Base-by-base conservation (phyloP, 441 rosid species). In the Omphalea diandra region DNA sequence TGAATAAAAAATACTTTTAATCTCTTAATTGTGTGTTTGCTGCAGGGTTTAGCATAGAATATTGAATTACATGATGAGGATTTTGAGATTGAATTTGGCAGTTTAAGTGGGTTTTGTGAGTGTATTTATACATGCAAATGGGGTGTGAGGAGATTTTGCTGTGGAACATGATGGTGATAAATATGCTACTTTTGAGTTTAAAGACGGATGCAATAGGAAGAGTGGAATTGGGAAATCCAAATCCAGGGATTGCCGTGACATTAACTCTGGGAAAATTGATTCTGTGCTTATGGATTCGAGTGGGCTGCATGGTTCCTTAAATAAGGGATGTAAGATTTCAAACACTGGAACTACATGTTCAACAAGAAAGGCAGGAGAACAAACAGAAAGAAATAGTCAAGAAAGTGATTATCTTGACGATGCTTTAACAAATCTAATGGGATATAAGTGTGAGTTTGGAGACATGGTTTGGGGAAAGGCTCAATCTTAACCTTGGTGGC, bases 331-430 rank as follows among this genome's bases (percentile, higher is more conserved):
- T 41, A 68, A 53, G 31, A 64, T 36, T 60, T 46, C 0, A 7
- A 27, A 17, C 3, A 60, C 59, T 35, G 29, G 29, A 17, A 46
- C 64, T 36, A 46, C 64, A 32, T 49, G 71, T 78, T 24, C 74
- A 52, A 62, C 76, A 74, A 63, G 65, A 77, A n/a, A 78, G 85
- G 10, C 5, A 38, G 41, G 41, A 4, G 41, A 4, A 38, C 1
- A 38, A 38, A 38, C 3, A n/a, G n/a, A n/a, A n/a, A 41, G 46
- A 41, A 8, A 41, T 41, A 41, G 46, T 41, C 14, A 41, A 41
- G 46, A 15, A 41, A 41, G 46, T 6, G 46, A 41, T 8, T 41
- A 41, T 41, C 11, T 41, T 41, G 46, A 41, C 0, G 11, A 41
- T 41, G 46, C 2, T 41, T 2, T 15, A 41, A 41, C 2, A 9